Percentiles rank a stretch among this genome's conserved stretches.
These are phyloP conservation scores for Phyllachora maydis DNA, from an alignment of 2,329 filamentous ascomycete genomes.

Conservation along the genomic window DNA sequence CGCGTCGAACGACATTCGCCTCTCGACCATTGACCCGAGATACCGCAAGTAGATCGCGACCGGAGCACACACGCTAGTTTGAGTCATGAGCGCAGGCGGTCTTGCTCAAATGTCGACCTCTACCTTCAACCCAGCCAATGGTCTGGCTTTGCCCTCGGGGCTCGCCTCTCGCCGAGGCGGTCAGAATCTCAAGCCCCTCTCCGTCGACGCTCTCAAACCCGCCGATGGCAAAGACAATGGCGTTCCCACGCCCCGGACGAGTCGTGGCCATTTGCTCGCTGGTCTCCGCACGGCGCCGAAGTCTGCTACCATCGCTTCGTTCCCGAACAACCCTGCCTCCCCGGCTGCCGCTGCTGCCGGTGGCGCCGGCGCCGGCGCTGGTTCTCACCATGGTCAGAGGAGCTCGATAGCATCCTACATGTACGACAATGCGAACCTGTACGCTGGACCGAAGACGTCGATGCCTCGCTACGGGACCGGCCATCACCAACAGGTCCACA, in stretches of 20 bases:
- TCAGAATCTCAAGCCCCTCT: slow-evolving; percentile 78
- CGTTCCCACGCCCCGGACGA: slow-evolving; percentile 71
- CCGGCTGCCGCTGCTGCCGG: slow-evolving; percentile 18
- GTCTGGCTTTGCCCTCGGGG: slow-evolving; percentile 58
- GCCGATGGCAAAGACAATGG: slow-evolving; percentile 47
- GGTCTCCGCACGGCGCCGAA: slow-evolving; percentile 88
- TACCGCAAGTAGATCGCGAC: too few species aligned
- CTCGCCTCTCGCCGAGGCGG: slow-evolving; percentile 73
- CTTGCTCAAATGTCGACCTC: slow-evolving; percentile 97
- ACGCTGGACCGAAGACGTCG: slow-evolving; percentile 35
- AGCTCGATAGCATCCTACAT: slow-evolving; percentile 18
- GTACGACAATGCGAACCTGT: slow-evolving; percentile 21
- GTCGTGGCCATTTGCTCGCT: slow-evolving; percentile 82
- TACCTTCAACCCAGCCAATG: slow-evolving; percentile 49
- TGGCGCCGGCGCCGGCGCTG: too few species aligned
- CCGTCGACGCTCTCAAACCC: slow-evolving; percentile 50
- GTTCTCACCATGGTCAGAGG: too few species aligned
- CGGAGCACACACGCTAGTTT: too few species aligned
- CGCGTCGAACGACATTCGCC: too few species aligned
- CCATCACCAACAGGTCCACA: slow-evolving; percentile 9
- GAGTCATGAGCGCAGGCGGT: slow-evolving; percentile 84
- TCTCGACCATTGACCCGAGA: too few species aligned
- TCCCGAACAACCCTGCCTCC: slow-evolving; percentile 39
- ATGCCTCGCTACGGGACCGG: slow-evolving; percentile 23
- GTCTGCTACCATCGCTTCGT: slow-evolving; percentile 51